Evolutionary conservation across 192 early-diverging fungal species (phyloP), one percentile per base, ranked within the genome.

Genomic region (Pilobolus umbonatus): DNA sequence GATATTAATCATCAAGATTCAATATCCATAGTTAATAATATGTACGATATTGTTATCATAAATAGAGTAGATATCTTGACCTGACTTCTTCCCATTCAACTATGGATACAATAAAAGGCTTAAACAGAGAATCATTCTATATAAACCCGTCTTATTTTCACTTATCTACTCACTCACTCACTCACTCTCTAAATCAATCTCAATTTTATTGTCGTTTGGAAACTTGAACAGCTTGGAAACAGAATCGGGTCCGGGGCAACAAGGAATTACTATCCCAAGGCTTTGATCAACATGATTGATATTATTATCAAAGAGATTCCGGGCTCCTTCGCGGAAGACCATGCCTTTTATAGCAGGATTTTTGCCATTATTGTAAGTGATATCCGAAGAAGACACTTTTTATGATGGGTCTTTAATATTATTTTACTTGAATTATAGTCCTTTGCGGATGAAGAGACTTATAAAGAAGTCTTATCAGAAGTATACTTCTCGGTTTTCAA

Each of bases 281-380:
- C 28, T 49, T 49, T 49, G 31, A 49, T 49, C 47, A 49, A 49
- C 28, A 49, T 30, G 31, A 49, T 29, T 49, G 47, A 15, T 30
- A 25, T 49, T 29, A 49, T 29, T 30, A 10, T 49, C 31, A 29
- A 49, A 49, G 28, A 49, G 25, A 49, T 49, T 30, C 47, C 28
- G 28, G 11, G 26, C 47, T 49, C 47, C 28, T 49, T 49, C 47
- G 47, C 31, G 28, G 47, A 49, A 49, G 47, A 49, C 31, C 28
- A 49, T 49, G 47, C 28, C 28, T 49, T 49, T 29, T 49, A 49
- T 29, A 49, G 31, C 31, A 49, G 31, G 12, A 49, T 49, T n/a
- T 49, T 49, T 49, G 47, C 28, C n/a, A 49, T 3, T 49, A 49
- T 49, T 49, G 28, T 49, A 29, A 49, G 47, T 49, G 31, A 49